Percentiles rank a stretch among this genome's conserved stretches.
Evolutionary conservation across 164 flowering plant genomes (phyloP).

Genomic region (Litsea cubeba): DNA sequence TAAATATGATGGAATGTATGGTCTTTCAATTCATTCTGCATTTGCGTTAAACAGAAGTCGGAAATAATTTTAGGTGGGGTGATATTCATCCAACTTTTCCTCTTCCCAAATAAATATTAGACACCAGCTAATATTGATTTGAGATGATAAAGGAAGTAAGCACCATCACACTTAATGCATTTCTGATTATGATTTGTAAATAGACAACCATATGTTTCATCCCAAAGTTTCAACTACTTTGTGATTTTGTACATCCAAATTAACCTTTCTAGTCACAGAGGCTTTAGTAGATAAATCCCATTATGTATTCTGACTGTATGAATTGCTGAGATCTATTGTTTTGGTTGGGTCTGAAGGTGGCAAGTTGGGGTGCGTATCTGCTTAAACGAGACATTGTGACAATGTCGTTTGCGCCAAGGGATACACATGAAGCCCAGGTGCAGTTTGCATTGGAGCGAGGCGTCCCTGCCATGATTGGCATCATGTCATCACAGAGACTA

Average conservation of each 20-base stretch:
- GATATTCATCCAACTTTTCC: neutral
- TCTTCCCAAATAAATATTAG: neutral
- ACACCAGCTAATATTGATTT: neutral
- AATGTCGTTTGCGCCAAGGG: slow-evolving; percentile 98
- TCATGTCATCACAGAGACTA: slow-evolving; percentile 68
- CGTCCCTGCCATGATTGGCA: slow-evolving; percentile 95
- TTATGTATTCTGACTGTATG: neutral
- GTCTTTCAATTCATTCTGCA: neutral
- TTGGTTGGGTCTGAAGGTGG: slow-evolving; percentile 55
- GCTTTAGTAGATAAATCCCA: neutral
- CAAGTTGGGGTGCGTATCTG: slow-evolving; percentile 96
- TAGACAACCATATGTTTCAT: neutral
- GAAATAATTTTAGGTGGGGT: neutral
- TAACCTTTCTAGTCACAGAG: neutral
- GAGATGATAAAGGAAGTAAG: neutral
- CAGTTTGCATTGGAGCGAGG: slow-evolving; percentile 95
- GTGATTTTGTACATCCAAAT: neutral
- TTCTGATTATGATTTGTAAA: neutral
- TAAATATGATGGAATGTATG: neutral
- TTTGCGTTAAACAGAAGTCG: neutral
- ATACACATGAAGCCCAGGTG: slow-evolving; percentile 99
- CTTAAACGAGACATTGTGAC: slow-evolving; percentile 71
- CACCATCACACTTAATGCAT: neutral
- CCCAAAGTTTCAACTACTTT: neutral
- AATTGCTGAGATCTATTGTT: slow-evolving; percentile 3